A percentile compares a stretch with the other conserved stretches of the same genome.
These are phyloP conservation scores for Symbiodinium natans DNA, from an alignment of 73 alveolate species.

Conservation along the genomic window DNA sequence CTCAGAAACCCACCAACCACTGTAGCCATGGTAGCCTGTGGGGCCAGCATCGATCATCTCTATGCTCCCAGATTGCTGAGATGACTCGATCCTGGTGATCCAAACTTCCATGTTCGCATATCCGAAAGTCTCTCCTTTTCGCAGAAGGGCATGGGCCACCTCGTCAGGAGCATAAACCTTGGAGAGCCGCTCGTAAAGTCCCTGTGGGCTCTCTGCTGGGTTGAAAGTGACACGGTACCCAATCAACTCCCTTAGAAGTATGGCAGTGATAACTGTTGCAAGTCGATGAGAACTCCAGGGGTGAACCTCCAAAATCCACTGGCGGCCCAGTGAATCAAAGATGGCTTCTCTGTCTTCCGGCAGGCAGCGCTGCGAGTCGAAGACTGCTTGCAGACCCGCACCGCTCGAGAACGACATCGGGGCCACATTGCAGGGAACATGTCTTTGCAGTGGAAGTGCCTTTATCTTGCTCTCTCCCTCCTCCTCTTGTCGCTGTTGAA, in stretches of 20 bases:
- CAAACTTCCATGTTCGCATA: constrained; percentile 80
- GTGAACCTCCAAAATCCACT: constrained; percentile 27
- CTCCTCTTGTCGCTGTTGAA: too few relatives aligned
- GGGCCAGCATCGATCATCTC: constrained; percentile 51
- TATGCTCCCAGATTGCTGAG: neutral
- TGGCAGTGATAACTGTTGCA: constrained; percentile 30
- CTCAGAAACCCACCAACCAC: constrained; percentile 66
- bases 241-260: constrained; percentile 32
- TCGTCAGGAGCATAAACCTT: neutral
- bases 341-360: neutral
- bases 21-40: constrained; percentile 62
- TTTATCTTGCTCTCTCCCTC: too few relatives aligned
- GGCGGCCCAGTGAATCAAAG: neutral
- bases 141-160: neutral
- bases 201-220: constrained; percentile 12
- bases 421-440: too few relatives aligned
- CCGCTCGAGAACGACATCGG: constrained; percentile 1
- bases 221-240: constrained; percentile 33
- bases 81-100: constrained; percentile 3
- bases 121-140: neutral
- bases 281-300: constrained; percentile 63
- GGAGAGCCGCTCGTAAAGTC: constrained; percentile 42
- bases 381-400: neutral
- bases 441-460: too few relatives aligned
- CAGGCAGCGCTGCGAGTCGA: neutral